A percentile compares a stretch with the other conserved stretches of the same genome.
Conservation (phyloP, 441 rosid genomes). For the Kokia cookei region DNA sequence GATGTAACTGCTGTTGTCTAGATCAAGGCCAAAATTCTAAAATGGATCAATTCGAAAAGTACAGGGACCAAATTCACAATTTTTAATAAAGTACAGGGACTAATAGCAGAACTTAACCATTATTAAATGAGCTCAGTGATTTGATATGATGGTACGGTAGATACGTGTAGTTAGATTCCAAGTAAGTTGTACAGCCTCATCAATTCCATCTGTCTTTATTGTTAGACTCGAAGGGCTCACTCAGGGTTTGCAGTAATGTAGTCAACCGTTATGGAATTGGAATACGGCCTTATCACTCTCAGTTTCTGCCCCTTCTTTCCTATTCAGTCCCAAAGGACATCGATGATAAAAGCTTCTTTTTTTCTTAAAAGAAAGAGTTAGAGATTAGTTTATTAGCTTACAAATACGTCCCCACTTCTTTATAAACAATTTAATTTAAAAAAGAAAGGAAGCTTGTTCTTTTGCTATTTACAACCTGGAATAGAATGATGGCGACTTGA, state of each 20-base stretch:
- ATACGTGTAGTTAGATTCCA: not conserved
- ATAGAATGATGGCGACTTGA: not conserved
- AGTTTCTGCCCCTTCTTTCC: not conserved
- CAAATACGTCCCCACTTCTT: not conserved
- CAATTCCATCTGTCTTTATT: not conserved
- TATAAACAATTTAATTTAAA: too few relatives aligned
- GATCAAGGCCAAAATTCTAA: too few relatives aligned
- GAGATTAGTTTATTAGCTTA: not conserved
- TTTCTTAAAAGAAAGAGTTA: not conserved
- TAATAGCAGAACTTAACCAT: not conserved
- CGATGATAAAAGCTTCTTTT: not conserved
- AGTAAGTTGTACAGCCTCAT: not conserved
- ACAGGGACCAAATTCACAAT: too few relatives aligned
- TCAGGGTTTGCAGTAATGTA: not conserved
- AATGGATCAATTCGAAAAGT: not conserved
- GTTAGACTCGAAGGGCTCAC: not conserved
- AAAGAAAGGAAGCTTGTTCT: not conserved
- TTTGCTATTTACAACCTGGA: not conserved
- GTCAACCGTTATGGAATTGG: not conserved
- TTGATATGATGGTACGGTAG: not conserved
- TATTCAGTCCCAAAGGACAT: not conserved
- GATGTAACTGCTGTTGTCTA: too few relatives aligned
- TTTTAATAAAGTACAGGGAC: not conserved
- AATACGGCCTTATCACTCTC: not conserved
- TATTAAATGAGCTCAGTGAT: not conserved